Conservation (phyloP, 2,329 filamentous ascomycete genomes). For the Ambrosiella beaveri region DNA sequence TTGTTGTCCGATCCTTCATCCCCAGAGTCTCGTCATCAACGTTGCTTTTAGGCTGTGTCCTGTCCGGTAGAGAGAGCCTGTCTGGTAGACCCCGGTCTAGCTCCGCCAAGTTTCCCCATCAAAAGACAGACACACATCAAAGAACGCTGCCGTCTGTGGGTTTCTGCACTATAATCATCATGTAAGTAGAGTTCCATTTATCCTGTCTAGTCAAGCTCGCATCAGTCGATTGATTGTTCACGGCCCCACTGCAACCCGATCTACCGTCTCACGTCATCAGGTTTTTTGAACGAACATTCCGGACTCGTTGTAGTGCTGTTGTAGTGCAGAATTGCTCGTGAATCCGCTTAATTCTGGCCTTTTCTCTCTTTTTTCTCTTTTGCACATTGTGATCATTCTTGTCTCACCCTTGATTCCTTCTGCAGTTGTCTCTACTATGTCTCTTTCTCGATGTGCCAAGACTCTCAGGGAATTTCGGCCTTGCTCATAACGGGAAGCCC, state of each 20-base stretch:
- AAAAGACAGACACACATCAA: too few relatives aligned
- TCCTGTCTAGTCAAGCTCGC: background rate
- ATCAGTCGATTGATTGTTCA: background rate
- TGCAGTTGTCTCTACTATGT: background rate
- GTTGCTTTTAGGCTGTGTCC: background rate
- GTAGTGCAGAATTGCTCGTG: too few relatives aligned
- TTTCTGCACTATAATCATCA: background rate
- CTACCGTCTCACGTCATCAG: background rate
- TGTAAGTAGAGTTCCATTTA: background rate
- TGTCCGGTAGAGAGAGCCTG: background rate
- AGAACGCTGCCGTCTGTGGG: background rate
- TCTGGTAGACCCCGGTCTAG: too few relatives aligned
- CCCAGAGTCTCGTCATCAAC: background rate
- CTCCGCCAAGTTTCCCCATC: too few relatives aligned
- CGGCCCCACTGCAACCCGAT: background rate
- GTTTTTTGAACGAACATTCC: too few relatives aligned
- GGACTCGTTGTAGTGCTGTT: too few relatives aligned
- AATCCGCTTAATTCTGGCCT: background rate
- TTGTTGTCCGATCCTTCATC: background rate
- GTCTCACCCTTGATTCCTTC: background rate
- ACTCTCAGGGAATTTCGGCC: background rate
- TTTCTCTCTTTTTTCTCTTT: background rate
- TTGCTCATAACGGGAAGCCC: background rate
- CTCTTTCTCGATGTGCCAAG: background rate
- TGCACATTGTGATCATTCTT: background rate